Base-by-base conservation (phyloP, 2,329 filamentous ascomycete species). In the Trichoderma sp. region DNA sequence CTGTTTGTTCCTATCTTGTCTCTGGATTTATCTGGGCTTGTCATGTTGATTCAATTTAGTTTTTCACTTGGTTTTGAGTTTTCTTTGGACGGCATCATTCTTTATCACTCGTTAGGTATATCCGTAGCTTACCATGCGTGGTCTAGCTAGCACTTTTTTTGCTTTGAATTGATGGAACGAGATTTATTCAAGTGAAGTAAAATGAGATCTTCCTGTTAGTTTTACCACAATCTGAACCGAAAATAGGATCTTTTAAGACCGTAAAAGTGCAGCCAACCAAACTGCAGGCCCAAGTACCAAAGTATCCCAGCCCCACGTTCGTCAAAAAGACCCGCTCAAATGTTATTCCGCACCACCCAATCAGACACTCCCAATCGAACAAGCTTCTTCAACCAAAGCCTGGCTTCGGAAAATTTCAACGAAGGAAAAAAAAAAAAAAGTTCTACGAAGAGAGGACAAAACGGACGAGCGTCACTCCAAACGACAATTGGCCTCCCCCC, bases 301-400 rank as follows among this genome's bases (percentile, higher is more conserved):
- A 10, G 39, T 43, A 43, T 43, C 39, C 1, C 51, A 16, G 39
- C 51, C 34, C 6, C 6, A 30, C 26, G 21, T 60, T 60, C 60
- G 54, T 30, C 13, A 43, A 43, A 43, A 1, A 16, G 7, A 8
- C 3, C 46, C 68, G 71, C 66, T 61, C 21, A 59, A 71, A 61
- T 30, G 37, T 71, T 71, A 61, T 60, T 72, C 71, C 71, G 71
- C 58, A 39, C 37, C 55, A 66, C 4, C 71, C 71, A 72, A 71
- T 71, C 70, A 72, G 4, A 51, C 21, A 14, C 21, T 43, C 32
- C 13, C 61, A 61, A 55, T 46, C 55, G 14, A n/a, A 34, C 54
- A 59, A 68, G 68, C 67, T 68, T 54, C 26, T 46, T 39, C 28
- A 7, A 10, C 56, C 13, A 39, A 43, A 67, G 46, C 46, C 49